phyloP scores from a whole-genome alignment of 345 rosid genomes.

The Abelmoschus esculentus region DNA sequence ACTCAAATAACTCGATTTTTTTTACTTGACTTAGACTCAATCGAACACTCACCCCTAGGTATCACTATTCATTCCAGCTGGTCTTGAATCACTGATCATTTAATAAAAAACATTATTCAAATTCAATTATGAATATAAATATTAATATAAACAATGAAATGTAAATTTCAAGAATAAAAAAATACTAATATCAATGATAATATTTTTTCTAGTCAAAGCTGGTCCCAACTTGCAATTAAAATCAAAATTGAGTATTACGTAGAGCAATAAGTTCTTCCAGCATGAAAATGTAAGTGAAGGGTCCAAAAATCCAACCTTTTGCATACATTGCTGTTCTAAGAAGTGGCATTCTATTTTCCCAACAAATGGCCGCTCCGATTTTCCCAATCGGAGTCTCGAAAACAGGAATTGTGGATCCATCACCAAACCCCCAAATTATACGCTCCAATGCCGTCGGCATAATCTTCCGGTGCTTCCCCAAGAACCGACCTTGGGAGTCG shows the following conservation, averaged over 20 bases:
- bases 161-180: background rate
- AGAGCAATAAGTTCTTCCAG: background rate
- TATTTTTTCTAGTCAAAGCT: background rate
- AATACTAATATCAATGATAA: background rate
- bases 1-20: no score
- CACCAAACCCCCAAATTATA: constrained; percentile 91
- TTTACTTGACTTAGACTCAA: no score
- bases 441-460: constrained; percentile 93
- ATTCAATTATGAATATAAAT: background rate
- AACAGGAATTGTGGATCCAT: constrained; percentile 86
- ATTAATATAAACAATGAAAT: background rate
- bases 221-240: background rate
- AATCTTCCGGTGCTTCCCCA: constrained; percentile 84
- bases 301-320: constrained; percentile 46
- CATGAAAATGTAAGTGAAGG: background rate
- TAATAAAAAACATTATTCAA: no score
- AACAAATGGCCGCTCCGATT: constrained; percentile 87
- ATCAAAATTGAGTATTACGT: background rate
- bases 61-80: background rate
- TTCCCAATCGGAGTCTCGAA: constrained; percentile 74
- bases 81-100: background rate
- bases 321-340: constrained; percentile 88
- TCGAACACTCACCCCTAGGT: no score
- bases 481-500: constrained; percentile 67
- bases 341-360: constrained; percentile 96